Evolutionary conservation across 2,329 filamentous ascomycete genomes (phyloP).

Genomic region (Thielaviopsis cerberus): DNA sequence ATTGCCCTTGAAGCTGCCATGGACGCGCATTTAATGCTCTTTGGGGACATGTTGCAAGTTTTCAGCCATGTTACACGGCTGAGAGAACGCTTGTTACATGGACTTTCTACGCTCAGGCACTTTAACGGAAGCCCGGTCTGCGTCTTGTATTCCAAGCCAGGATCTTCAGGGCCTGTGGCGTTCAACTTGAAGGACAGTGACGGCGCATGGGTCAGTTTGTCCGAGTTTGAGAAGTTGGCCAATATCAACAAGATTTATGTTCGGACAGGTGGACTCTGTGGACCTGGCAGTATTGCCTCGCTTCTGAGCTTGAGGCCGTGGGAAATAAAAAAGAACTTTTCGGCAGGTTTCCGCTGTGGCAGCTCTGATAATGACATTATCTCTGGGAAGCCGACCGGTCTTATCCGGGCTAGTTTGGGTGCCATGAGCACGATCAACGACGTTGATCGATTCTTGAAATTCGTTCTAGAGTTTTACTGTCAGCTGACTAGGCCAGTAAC

Average conservation of each 20-base stretch:
- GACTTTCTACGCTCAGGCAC: conserved; percentile 45
- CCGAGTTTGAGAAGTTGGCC: conserved; percentile 76
- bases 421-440: conserved; percentile 73
- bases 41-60: conserved; percentile 40
- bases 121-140: conserved; percentile 49
- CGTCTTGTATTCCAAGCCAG: conserved; percentile 37
- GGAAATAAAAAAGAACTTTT: conserved; percentile 75
- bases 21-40: conserved; percentile 35
- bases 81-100: conserved; percentile 36
- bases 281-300: conserved; percentile 67
- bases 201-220: conserved; percentile 60
- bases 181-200: conserved; percentile 59
- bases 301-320: conserved; percentile 55
- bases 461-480: conserved; percentile 41
- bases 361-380: conserved; percentile 58
- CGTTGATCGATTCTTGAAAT: conserved; percentile 50
- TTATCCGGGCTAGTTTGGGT: conserved; percentile 69
- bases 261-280: conserved; percentile 77
- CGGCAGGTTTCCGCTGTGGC: conserved; percentile 68
- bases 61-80: conserved; percentile 54
- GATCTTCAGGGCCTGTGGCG: conserved; percentile 57
- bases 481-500: background rate
- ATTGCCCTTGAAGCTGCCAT: conserved; percentile 43
- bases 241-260: conserved; percentile 63
- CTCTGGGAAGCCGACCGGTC: conserved; percentile 68